Conservation (phyloP, 2,329 filamentous ascomycete genomes). For the Didymella pomorum region DNA sequence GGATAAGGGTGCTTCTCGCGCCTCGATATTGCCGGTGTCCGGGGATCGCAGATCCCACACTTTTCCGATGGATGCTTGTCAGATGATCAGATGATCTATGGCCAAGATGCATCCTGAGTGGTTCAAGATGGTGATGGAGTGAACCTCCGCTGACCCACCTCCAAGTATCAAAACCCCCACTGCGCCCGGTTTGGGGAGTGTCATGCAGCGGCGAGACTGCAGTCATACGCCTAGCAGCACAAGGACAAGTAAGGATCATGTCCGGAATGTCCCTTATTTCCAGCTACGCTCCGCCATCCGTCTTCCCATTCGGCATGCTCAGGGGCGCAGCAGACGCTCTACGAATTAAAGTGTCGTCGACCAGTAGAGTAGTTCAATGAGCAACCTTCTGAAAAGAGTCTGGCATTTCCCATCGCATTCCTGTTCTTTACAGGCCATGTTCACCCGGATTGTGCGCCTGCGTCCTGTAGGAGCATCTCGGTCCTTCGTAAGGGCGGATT, state of each 20-base stretch:
- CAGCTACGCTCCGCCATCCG: not conserved
- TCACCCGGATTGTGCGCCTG: not conserved
- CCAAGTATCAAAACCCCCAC: not conserved
- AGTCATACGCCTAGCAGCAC: not conserved
- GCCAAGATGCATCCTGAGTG: constrained; percentile 6
- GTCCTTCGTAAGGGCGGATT: not conserved
- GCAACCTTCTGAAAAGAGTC: not conserved
- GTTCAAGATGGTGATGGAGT: not conserved
- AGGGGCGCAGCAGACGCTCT: not conserved
- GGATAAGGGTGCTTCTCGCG: not conserved
- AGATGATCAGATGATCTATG: not conserved
- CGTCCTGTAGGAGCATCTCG: not conserved
- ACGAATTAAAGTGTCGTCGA: too few species aligned
- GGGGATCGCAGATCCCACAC: not conserved
- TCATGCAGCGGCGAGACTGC: not conserved
- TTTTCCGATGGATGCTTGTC: not conserved
- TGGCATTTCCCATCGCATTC: not conserved
- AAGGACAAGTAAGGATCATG: not conserved
- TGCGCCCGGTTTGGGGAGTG: not conserved
- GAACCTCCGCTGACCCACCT: not conserved
- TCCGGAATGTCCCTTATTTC: not conserved
- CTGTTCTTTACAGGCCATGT: not conserved
- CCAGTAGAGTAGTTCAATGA: too few species aligned
- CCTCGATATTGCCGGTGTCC: not conserved
- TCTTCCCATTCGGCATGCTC: not conserved